Evolutionary conservation across 1,284 basidiomycete genomes (phyloP), one percentile per base, ranked within the genome.

Genomic region (Laetiporus sulphureus): DNA sequence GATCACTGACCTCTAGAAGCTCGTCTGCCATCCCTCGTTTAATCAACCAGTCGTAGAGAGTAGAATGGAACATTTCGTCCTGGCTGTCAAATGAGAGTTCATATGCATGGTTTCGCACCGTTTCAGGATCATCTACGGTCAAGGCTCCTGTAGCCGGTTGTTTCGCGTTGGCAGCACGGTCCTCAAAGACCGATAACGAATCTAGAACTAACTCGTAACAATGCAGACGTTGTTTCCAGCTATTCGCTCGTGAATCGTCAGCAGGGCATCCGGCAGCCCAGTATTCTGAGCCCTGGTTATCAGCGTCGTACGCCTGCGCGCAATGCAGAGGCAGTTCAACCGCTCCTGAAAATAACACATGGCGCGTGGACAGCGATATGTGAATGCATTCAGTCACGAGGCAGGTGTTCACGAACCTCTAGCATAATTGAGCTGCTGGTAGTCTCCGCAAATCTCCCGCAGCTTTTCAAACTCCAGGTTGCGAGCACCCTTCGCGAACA

Each of bases 1-100:
- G 7, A 21, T n/a, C 32, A 53, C 75, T 43, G 46, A 92, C 92
- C 71, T 93, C 90, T 21, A 99, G 72, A 18, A 99, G 69, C 60
- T 94, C 86, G 58, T 97, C 91, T 13, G 90, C 86, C 51, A 91
- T 71, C 7, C 83, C 78, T 30, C 80, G 76, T 21, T 69, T 66
- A 35, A 97, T 86, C 40, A 95, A 68, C 94, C 94, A 98, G 55
- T 95, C 91, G 61, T 99, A 99, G 47, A 99, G 63, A 35, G 83
- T 84, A 30, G 86, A 92, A 64, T 99, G 94, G 71, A 98, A 97
- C 63, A 96, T 80, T 54, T 91, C 83, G 61, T 99, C 95, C 38
- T 86, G 75, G 47, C 84, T 85, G 1, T 77, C 71, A 47, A 97
- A 85, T 1, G 91, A 91, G 44, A 92, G 70, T 32, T 85, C 79